These are phyloP conservation scores for Cutaneotrichosporon sp. DNA, from an alignment of 1,284 basidiomycete species.

Conservation along the genomic window DNA sequence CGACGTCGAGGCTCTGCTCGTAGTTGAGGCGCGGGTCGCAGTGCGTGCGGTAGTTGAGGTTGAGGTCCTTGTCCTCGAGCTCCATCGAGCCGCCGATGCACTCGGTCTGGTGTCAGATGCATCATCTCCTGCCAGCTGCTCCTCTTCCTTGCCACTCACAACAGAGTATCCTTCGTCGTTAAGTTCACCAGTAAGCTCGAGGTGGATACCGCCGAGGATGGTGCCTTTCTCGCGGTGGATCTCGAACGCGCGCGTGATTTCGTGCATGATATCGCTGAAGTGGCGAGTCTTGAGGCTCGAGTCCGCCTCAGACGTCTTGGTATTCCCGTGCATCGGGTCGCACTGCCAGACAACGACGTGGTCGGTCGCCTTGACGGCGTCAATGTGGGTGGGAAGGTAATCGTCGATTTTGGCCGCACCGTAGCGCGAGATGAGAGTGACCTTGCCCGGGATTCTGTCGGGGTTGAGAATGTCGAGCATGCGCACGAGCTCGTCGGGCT, in stretches of 20 bases:
- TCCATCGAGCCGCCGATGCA: slow-evolving; percentile 62
- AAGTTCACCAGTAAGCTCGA: slow-evolving; percentile 95
- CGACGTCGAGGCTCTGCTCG: slow-evolving; percentile 59
- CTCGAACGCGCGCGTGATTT: slow-evolving; percentile 75
- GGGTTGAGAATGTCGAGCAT: slow-evolving; percentile 86
- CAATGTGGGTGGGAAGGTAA: slow-evolving; percentile 76
- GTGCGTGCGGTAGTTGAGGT: slow-evolving; percentile 57
- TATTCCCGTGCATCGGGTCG: slow-evolving; percentile 79
- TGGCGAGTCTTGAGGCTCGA: slow-evolving; percentile 74
- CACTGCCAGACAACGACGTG: slow-evolving; percentile 92
- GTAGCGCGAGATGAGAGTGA: slow-evolving; percentile 91
- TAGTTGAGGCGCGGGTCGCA: slow-evolving; percentile 58
- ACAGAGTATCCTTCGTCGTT: slow-evolving; percentile 91
- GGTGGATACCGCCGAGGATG: slow-evolving; percentile 86
- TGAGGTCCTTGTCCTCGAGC: slow-evolving; percentile 57
- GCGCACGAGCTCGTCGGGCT: slow-evolving; percentile 71
- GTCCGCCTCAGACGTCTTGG: slow-evolving; percentile 68
- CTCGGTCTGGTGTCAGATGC: slow-evolving; percentile 52
- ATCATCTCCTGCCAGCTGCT: background rate
- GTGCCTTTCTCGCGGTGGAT: slow-evolving; percentile 74
- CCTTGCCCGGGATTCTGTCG: slow-evolving; percentile 72
- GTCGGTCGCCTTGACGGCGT: slow-evolving; percentile 72
- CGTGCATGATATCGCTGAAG: slow-evolving; percentile 86
- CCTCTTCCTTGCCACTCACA: slow-evolving; percentile 28
- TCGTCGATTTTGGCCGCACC: slow-evolving; percentile 82